Base-by-base conservation (phyloP, 257 asterid species). In the Ocimum tenuiflorum region DNA sequence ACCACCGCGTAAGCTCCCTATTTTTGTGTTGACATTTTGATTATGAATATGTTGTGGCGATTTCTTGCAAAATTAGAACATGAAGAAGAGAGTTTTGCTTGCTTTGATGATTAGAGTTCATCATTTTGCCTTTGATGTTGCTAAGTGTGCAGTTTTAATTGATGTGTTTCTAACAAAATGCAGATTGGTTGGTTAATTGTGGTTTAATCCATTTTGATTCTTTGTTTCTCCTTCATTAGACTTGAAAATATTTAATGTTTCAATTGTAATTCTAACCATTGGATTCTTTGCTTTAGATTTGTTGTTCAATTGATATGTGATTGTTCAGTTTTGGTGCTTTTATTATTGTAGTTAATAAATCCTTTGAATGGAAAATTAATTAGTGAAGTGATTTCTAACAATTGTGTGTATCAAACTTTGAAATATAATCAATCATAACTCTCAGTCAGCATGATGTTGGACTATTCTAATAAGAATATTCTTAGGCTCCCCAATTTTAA, bases 1-100 rank as follows among this genome's bases (percentile, higher is more conserved):
- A n/a, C 97, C 66, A 90, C 97, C 38, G 97, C 96, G 99, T 94
- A 88, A 89, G 91, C 73, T 53, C 61, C 48, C 57, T 20, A 15
- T 35, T 14, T 17, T 35, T 35, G 9, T 14, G 27, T 14, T 23
- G 0, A 0, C 3, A 36, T 4, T 53, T 6, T 9, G 17, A 2
- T 0, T 24, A 7, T n/a, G 7, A 8, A 7, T 51, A 13, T 15
- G 23, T 51, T 51, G 36, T 51, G 19, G 10, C 39, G 0, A 18
- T 8, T 47, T 47, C 18, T 33, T 11, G 11, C 7, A 13, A 23
- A 12, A 6, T 11, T 12, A 13, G 5, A 27, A 29, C n/a, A n/a
- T 29, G 60, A 29, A 14, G 9, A 8, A 1, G 58, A 52, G 12
- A 20, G 6, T 1, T 1, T 22, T 56, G 27, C 24, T 15, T 4